A percentile compares a stretch with the other conserved stretches of the same genome.
Conservation (phyloP, 2,329 filamentous ascomycete genomes). For the Penicillium sp. region DNA sequence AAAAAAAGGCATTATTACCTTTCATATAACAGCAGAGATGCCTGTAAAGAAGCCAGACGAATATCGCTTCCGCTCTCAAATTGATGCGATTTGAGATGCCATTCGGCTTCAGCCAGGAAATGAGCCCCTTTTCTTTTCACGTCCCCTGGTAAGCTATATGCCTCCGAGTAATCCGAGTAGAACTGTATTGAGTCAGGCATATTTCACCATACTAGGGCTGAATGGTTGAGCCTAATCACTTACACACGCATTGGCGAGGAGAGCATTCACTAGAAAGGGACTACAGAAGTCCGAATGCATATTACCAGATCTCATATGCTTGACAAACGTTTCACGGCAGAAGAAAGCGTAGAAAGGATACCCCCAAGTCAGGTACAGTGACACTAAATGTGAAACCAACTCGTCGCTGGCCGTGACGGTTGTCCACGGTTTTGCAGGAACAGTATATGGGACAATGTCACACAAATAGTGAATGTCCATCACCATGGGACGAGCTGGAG, state of each 20-base stretch:
- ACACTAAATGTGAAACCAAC: constrained; percentile 37
- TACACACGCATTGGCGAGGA: constrained; percentile 33
- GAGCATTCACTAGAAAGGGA: constrained; percentile 35
- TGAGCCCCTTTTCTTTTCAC: constrained; percentile 6
- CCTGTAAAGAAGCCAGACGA: constrained; percentile 23
- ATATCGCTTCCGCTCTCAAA: not conserved
- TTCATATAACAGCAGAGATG: constrained; percentile 29
- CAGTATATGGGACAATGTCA: constrained; percentile 17
- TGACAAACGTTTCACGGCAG: constrained; percentile 34
- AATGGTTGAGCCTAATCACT: not conserved
- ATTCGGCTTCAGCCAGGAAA: constrained; percentile 4
- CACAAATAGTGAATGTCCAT: constrained; percentile 21
- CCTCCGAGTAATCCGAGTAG: constrained; percentile 4
- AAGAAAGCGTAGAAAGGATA: constrained; percentile 29
- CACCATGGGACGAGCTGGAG: too few species aligned
- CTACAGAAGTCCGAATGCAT: constrained; percentile 32
- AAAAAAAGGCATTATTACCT: too few species aligned
- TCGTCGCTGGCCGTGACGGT: constrained; percentile 33
- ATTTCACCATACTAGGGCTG: too few species aligned
- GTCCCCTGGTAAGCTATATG: constrained; percentile 5
- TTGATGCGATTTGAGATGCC: constrained; percentile 2
- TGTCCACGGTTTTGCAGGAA: constrained; percentile 36
- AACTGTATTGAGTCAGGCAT: not conserved
- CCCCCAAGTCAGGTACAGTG: constrained; percentile 28
- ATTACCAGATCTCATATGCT: constrained; percentile 32